Evolutionary conservation across 306 rosid species (phyloP), one percentile per base, ranked within the genome.

Genomic region (Medicago ruthenica): DNA sequence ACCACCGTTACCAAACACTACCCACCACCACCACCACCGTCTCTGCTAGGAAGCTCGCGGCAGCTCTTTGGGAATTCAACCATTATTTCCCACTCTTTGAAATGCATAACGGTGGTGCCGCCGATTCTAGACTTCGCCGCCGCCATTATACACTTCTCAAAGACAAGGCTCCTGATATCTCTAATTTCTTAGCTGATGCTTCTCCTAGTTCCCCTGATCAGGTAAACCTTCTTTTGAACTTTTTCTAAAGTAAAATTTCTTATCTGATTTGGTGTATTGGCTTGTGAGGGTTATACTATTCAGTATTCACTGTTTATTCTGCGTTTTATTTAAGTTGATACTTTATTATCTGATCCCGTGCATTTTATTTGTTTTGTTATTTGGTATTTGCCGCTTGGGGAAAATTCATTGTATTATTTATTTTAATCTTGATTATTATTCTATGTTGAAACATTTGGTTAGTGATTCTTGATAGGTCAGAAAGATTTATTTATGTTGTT

Each of bases 41-140:
- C 70, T 89, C 97, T 50, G 89, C 87, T 70, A 85, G 97, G 74
- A 89, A 84, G 76, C 97, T 92, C 4, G 97, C 90, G 48, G 93
- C 97, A 0, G 84, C 97, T 51, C 97, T 90, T 75, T 95, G 97
- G 99, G 96, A 92, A 81, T 85, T 88, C 20, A 79, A 86, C 21
- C 83, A 86, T 71, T 84, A 81, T 48, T 59, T 74, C 51, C 85
- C 92, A 4, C 84, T 67, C 53, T 74, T 84, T 62, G 74, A 81
- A 68, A 92, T 95, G 99, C 93, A 92, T 41, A 86, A 83, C 87
- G 83, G 70, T 10, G 57, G 1, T 15, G 67, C 60, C 7, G 82
- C 76, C 34, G 89, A 76, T 78, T 79, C 90, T 9, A 82, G 92
- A 81, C 88, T 67, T 31, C 87, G 90, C 85, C 91, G 92, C 86